phyloP scores from a whole-genome alignment of 2,329 filamentous ascomycete species.

The Colletotrichum sp. region DNA sequence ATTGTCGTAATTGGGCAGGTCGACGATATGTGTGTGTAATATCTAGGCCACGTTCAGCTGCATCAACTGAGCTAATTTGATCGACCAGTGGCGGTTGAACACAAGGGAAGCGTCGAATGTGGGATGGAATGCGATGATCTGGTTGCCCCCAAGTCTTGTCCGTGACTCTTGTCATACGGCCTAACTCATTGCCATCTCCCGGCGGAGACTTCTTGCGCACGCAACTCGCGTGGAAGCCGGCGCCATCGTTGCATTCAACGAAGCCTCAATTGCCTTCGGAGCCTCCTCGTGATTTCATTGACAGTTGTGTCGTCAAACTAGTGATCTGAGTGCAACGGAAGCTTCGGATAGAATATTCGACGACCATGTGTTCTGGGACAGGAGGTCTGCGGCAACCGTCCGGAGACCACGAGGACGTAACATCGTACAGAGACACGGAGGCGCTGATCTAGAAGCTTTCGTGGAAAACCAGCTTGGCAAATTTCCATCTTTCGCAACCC shows the following conservation, averaged over 20 bases:
- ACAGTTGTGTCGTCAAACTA: background rate
- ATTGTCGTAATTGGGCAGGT: background rate
- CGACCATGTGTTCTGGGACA: background rate
- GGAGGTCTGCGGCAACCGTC: background rate
- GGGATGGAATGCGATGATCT: background rate
- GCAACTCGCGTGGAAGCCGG: background rate
- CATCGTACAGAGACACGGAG: background rate
- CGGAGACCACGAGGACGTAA: background rate
- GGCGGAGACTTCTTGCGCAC: background rate
- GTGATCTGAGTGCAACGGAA: conserved; percentile 1
- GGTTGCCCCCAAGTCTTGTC: background rate
- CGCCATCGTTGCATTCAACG: background rate
- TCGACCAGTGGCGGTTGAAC: background rate
- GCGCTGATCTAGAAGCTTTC: background rate
- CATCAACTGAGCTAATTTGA: background rate
- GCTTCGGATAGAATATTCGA: background rate
- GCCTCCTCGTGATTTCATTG: background rate
- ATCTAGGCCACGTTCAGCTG: background rate
- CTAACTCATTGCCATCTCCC: background rate
- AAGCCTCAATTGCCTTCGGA: background rate
- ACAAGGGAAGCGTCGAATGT: background rate
- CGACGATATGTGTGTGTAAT: background rate
- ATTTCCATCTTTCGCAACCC: background rate
- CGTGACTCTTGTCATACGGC: background rate
- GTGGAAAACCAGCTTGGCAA: background rate